Evolutionary conservation across 2,329 filamentous ascomycete species (phyloP), one percentile per base, ranked within the genome.

Genomic region (Zalaria obscura): DNA sequence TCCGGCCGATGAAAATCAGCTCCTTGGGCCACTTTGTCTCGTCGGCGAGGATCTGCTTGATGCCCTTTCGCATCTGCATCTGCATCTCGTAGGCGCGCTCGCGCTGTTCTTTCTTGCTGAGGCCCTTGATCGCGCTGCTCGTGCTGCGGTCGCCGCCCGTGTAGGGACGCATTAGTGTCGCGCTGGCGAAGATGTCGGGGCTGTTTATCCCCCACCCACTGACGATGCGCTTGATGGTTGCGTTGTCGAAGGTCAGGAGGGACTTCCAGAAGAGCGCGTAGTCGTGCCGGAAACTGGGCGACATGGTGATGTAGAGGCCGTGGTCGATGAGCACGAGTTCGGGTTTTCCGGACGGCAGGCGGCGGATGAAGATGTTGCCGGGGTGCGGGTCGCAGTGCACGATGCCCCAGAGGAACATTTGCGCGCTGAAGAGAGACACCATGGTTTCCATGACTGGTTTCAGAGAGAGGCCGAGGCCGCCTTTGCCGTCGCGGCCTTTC

Each of bases 381-480:
- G 91, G 91, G 56, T 98, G 91, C 6, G 91, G 91, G 59, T 98
- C 91, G 64, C 89, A 95, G 66, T 98, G 89, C 0, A 96, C 84
- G 35, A 84, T 75, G 8, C 91, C 91, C 84, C 86, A 96, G 49
- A 93, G 80, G 68, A 95, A 98, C 73, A 96, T 96, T 57, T 96
- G 89, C 2, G 86, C 88, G n/a, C 81, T 84, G 67, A 96, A 98
- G 29, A 96, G 73, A 58, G 95, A 89, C 39, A 95, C 76, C 78
- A 96, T 95, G 28, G 86, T 95, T 4, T 81, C 83, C 91, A 96
- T 96, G 45, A 95, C 86, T 45, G 89, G 81, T 55, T 83, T 83
- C 27, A 86, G 69, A 5, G 76, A 78, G 3, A 98, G 67, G 0
- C 91, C 91, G 0, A 96, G 75, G 0, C 91, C 91, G 39, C 88